phyloP scores from a whole-genome alignment of 176 grass and related monocot species.

The Carex kokanica region DNA sequence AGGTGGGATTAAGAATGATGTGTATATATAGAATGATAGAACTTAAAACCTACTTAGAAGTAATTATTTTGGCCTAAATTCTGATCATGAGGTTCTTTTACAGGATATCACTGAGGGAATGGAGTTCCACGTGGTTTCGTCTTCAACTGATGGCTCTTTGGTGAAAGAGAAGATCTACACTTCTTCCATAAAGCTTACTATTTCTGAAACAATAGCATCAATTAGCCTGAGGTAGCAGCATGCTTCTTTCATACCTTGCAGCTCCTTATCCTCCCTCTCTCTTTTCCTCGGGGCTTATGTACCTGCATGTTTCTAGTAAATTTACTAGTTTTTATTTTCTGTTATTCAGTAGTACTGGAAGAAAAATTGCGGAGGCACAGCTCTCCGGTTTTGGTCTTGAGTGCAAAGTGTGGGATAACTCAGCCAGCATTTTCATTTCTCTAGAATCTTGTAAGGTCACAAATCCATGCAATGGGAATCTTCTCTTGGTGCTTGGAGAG shows the following conservation, averaged over 20 bases:
- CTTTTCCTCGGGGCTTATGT: background rate
- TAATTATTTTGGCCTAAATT: background rate
- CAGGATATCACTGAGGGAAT: constrained; percentile 96
- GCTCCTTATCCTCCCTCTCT: background rate
- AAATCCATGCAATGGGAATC: constrained; percentile 54
- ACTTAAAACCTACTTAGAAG: background rate
- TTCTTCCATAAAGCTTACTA: constrained; percentile 46
- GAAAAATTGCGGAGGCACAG: constrained; percentile 51
- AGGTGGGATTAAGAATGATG: background rate
- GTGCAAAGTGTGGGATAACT: constrained; percentile 80
- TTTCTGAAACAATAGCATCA: constrained; percentile 53
- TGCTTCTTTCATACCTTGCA: constrained; percentile 26
- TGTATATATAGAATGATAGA: background rate
- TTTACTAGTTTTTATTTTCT: constrained; percentile 13
- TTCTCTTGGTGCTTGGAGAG: constrained; percentile 60
- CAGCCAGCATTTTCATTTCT: constrained; percentile 60
- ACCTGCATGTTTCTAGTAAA: constrained; percentile 1
- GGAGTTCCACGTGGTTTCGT: constrained; percentile 80
- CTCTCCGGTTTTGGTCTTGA: constrained; percentile 57
- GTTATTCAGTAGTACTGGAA: constrained; percentile 38
- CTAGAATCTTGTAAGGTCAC: constrained; percentile 64
- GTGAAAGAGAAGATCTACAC: constrained; percentile 57
- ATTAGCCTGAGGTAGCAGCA: constrained; percentile 49
- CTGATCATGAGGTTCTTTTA: background rate
- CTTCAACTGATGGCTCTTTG: constrained; percentile 46